These are phyloP conservation scores for Didymella pomorum DNA, from an alignment of 2,329 filamentous ascomycete genomes.

Conservation along the genomic window DNA sequence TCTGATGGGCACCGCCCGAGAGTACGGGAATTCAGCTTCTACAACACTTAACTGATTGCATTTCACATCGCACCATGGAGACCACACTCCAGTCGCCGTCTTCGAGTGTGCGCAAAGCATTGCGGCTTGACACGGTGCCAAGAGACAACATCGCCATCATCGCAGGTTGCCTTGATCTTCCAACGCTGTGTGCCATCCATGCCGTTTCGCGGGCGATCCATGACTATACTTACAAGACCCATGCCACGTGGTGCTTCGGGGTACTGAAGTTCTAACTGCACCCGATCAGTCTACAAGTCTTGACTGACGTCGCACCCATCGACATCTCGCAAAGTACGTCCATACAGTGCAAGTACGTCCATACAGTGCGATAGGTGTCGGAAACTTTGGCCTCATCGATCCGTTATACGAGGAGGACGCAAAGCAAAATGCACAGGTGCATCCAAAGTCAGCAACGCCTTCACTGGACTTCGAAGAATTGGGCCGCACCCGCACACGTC, in stretches of 20 bases:
- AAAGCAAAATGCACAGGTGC: no score
- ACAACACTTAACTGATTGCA: no score
- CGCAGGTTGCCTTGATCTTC: not conserved
- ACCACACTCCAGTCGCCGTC: not conserved
- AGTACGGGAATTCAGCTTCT: not conserved
- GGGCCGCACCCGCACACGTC: no score
- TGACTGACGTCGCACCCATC: not conserved
- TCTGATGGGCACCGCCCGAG: not conserved
- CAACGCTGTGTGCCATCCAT: not conserved
- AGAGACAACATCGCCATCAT: not conserved
- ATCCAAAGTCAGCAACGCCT: no score
- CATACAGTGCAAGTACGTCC: not conserved
- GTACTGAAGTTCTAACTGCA: not conserved
- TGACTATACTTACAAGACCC: not conserved
- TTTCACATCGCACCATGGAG: no score
- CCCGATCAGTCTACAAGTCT: not conserved
- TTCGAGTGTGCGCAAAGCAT: not conserved
- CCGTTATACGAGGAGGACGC: no score
- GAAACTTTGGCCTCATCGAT: no score
- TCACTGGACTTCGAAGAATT: no score
- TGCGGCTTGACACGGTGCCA: not conserved
- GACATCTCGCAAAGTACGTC: not conserved
- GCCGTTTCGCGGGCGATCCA: not conserved
- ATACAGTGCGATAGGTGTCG: no score
- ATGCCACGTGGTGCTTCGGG: not conserved